Percentiles rank a stretch among this genome's conserved stretches.
phyloP scores from a whole-genome alignment of 139 green algal species.

The Penium margaritaceum region DNA sequence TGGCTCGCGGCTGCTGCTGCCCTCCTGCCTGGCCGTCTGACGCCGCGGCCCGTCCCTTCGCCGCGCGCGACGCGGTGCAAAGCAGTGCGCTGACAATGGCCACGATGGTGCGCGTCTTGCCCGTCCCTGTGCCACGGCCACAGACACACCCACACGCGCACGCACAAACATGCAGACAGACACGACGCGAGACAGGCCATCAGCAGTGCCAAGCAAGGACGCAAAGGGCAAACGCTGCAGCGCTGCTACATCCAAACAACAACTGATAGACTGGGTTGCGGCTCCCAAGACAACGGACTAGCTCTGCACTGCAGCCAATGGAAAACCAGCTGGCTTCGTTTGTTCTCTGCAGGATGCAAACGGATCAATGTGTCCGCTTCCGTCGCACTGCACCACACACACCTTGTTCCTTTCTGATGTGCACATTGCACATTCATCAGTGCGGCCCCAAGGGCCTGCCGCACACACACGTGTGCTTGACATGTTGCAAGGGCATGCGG shows the following conservation, averaged over 20 bases:
- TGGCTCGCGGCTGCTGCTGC: neutral
- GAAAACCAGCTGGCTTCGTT: neutral
- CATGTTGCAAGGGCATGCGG: neutral
- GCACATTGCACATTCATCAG: neutral
- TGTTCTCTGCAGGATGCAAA: neutral
- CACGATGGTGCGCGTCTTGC: conserved; percentile 44
- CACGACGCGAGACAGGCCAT: too few relatives aligned
- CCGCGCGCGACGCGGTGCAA: too few relatives aligned
- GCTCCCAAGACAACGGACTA: too few relatives aligned
- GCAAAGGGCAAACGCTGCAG: neutral
- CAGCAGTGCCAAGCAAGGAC: neutral
- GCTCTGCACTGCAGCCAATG: too few relatives aligned
- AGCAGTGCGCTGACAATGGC: conserved; percentile 39
- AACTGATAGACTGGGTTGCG: too few relatives aligned
- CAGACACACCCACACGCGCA: neutral
- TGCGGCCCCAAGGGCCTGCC: neutral
- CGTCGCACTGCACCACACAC: too few relatives aligned
- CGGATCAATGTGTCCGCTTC: too few relatives aligned
- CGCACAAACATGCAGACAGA: too few relatives aligned
- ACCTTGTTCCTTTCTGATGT: neutral
- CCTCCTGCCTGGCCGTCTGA: neutral
- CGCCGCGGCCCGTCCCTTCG: too few relatives aligned
- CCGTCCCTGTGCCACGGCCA: conserved; percentile 24
- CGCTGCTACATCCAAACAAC: too few relatives aligned
- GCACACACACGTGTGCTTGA: neutral